Conservation (phyloP, 2,329 filamentous ascomycete species). For the Fusarium keratoplasticum region DNA sequence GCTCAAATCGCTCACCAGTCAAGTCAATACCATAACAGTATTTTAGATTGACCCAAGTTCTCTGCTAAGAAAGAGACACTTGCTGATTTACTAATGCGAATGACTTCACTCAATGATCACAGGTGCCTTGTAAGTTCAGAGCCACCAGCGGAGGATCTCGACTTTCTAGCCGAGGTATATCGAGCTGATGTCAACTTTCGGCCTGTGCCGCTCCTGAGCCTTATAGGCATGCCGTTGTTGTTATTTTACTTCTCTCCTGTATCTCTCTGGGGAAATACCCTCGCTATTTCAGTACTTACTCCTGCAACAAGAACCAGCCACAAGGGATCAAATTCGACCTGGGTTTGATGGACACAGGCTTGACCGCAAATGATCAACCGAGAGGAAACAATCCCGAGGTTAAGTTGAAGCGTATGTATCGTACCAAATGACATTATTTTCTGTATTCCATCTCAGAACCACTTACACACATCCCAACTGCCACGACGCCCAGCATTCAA, state of each 20-base stretch:
- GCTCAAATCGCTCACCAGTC: not conserved
- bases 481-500: too few relatives aligned
- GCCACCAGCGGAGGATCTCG: not conserved
- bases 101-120: not conserved
- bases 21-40: not conserved
- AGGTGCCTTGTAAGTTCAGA: not conserved
- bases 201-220: not conserved
- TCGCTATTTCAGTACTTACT: not conserved
- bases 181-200: not conserved
- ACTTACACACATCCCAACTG: not conserved
- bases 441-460: not conserved
- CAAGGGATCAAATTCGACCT: not conserved
- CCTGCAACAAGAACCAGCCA: not conserved
- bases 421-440: not conserved
- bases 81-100: not conserved
- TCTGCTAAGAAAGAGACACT: not conserved
- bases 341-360: not conserved
- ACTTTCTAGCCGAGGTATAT: not conserved
- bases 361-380: too few relatives aligned
- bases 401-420: not conserved
- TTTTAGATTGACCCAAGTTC: not conserved
- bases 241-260: not conserved
- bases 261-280: not conserved
- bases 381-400: too few relatives aligned
- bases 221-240: fast-evolving